Evolutionary conservation across 306 rosid species (phyloP).

Genomic region (Boehmeria nivea): DNA sequence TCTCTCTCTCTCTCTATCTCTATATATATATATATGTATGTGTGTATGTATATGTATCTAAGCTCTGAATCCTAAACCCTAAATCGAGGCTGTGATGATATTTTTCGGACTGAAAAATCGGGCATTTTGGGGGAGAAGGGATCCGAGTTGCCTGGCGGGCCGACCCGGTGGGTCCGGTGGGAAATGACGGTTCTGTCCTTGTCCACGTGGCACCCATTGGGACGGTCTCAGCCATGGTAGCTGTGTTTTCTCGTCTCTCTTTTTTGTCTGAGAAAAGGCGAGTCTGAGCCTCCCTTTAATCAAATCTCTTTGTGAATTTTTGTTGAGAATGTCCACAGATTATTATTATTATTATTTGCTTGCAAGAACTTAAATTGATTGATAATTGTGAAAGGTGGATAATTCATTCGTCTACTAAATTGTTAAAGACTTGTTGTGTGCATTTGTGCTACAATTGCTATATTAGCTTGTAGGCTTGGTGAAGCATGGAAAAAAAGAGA

Average conservation of each 20-base stretch:
- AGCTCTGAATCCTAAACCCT: not conserved
- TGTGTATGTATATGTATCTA: no score
- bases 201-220: not conserved
- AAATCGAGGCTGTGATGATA: not conserved
- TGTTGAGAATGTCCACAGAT: no score
- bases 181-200: no score
- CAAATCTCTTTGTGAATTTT: no score
- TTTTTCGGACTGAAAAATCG: not conserved
- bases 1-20: slow-evolving; percentile 7
- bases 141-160: slow-evolving; percentile 32
- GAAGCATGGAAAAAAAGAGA: no score
- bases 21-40: not conserved
- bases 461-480: no score
- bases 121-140: not conserved
- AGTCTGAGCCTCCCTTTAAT: slow-evolving; percentile 9
- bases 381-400: no score
- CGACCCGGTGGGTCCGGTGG: slow-evolving; percentile 15
- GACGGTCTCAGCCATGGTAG: slow-evolving; percentile 3
- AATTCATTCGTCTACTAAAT: no score
- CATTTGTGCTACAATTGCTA: no score
- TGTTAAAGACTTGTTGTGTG: no score
- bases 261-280: slow-evolving; percentile 7
- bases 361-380: no score
- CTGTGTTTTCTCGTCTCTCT: not conserved
- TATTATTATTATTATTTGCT: no score